Evolutionary conservation across 441 rosid genomes (phyloP), one percentile per base, ranked within the genome.

Genomic region (Pelargonium citronellum): DNA sequence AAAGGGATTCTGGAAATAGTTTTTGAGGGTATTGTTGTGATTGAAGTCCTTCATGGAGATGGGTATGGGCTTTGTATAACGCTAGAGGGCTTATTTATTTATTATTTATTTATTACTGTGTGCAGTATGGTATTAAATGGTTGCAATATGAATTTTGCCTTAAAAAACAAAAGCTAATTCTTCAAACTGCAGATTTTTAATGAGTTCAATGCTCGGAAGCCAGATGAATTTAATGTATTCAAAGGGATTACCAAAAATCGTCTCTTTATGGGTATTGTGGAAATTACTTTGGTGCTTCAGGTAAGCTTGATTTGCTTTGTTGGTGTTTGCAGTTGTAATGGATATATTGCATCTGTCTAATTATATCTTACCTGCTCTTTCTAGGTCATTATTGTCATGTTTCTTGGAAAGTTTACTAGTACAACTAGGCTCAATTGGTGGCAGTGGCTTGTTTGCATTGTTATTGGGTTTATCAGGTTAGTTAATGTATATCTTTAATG

Each of bases 121-220:
- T 27, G 30, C 0, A 27, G 30, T 27, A 3, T 27, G 30, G 2
- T 27, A 27, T 27, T 27, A 27, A 34, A 34, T 34, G 39, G 39
- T 34, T 34, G 39, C 39, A 27, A 27, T 27, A 27, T 15, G 61
- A 19, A 20, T 43, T 20, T 19, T 60, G 64, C 34, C 34, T 19
- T 60, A 7, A 19, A 63, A 27, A 69, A 34, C 13, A 22, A 13
- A 41, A 17, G 51, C 47, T 44, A 7, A 67, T 60, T 69, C 5
- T 72, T 74, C 66, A 44, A 34, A 65, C 27, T 78, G 81, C 83
- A 95, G 99, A 85, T 93, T 69, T 91, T 95, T 79, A 95, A 92
- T 53, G 98, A 92, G 76, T 92, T 91, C 70, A 92, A 92, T 81
- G 98, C 97, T 49, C 84, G 98, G 71, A 91, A 95, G 75, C 98